Evolutionary conservation across 306 rosid genomes (phyloP), one percentile per base, ranked within the genome.

Genomic region (Cyclanthera cordifolia): DNA sequence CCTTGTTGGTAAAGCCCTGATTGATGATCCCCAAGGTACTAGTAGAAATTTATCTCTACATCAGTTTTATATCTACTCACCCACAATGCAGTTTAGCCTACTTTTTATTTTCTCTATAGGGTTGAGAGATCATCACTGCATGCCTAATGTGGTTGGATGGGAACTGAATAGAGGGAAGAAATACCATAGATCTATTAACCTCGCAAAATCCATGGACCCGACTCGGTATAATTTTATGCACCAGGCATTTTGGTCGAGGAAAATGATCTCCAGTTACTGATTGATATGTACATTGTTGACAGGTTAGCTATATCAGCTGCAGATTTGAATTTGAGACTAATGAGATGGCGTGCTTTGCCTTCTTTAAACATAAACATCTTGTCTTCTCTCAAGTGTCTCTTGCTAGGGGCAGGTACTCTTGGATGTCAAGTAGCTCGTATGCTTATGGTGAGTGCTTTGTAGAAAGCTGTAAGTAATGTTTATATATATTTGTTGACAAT

Each of bases 331-430:
- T 81, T 93, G 80, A 93, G 90, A 84, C 87, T 93, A 67, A 93
- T 93, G 96, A 93, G 96, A 66, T 93, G 98, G 96, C 96, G 96
- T 72, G 98, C 91, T 67, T 80, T 93, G 82, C 98, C 98, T 59
- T 83, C 96, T 72, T 73, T 93, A 56, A 73, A 93, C 76, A 80
- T 93, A 75, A 81, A 64, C 66, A 59, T 77, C 78, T 76, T 93
- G 79, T 93, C 95, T 70, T 83, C 89, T 65, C 73, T 84, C 63
- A 93, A 89, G 81, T 93, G 98, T 81, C 98, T 93, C 74, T 93
- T 93, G 67, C 89, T 93, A 20, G 98, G 98, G 77, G 96, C 98
- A 14, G 95, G 98, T 57, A 90, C 98, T 15, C 98, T 93, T 63
- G 98, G 98, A 80, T 93, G 98, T 81, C 98, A 93, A 82, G 98